phyloP scores from a whole-genome alignment of 2,329 filamentous ascomycete genomes.

The Arthrobotrys musiformis region DNA sequence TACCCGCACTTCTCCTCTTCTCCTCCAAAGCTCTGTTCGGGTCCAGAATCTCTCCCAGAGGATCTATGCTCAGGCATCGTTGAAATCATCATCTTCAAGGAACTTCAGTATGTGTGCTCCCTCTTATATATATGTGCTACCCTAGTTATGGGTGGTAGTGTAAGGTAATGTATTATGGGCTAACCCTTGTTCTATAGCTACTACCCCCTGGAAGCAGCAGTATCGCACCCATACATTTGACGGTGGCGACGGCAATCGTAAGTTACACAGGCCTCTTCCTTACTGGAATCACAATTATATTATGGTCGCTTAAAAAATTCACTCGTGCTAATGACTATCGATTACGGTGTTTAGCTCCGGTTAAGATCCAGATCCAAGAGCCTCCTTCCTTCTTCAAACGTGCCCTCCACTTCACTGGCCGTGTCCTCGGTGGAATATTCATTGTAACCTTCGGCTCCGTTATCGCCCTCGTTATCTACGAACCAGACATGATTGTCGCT shows the following conservation, averaged over 20 bases:
- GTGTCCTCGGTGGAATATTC: conserved; percentile 39
- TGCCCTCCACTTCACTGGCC: conserved; percentile 26
- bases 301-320: not conserved
- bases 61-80: not conserved
- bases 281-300: not conserved
- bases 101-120: conserved; percentile 26
- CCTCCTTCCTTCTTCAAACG: conserved; percentile 44
- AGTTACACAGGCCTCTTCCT: not conserved
- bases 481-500: conserved; percentile 46
- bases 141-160: not conserved
- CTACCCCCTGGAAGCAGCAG: conserved; percentile 19
- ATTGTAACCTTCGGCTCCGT: conserved; percentile 50
- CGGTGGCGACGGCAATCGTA: conserved; percentile 50
- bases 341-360: conserved; percentile 28
- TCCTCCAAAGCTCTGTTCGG: conserved; percentile 18
- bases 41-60: conserved; percentile 21
- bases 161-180: not conserved
- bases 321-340: not conserved
- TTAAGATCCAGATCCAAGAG: conserved; percentile 53
- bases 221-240: conserved; percentile 52
- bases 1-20: conserved; percentile 6
- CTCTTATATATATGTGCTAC: too few species aligned
- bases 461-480: conserved; percentile 43
- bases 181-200: conserved; percentile 24
- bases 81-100: conserved; percentile 5